Base-by-base conservation (phyloP, 2,329 filamentous ascomycete genomes). In the Colletotrichum destructivum region DNA sequence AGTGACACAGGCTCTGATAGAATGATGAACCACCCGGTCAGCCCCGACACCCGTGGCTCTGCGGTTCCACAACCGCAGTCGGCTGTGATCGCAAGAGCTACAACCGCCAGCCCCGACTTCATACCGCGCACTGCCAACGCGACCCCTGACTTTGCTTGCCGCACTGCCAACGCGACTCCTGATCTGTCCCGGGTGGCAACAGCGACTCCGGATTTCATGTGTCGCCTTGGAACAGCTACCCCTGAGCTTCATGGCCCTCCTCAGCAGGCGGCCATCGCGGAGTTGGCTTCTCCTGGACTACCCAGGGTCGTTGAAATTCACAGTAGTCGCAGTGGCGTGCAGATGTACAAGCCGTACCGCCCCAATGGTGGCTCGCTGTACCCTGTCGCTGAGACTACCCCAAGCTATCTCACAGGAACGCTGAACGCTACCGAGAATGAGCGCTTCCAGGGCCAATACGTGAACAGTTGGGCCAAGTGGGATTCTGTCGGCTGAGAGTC, bases 241-340 rank as follows among this genome's bases (percentile, higher is more conserved):
- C 73, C 73, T 46, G 73, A 74, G 57, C 42, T 74, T 44, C 71
- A 73, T 5, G 71, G 68, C 16, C 69, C 71, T 15, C 73, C 73
- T 16, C 65, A 73, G 62, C 56, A 64, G 31, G 73, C 73, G 18
- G 71, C 71, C 16, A 38, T 74, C 40, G 71, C 68, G 35, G 72
- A 73, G 62, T 44, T 74, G 44, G 68, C 67, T 38, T 74, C 71
- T 6, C 73, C 67, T 3, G 73, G 73, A 23, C 64, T 69, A 9
- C 73, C 73, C 16, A 73, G 46, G 44, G 57, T 74, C 42, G 64
- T 74, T 13, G 63, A 74, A 57, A 73, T 74, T 31, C 57, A 66
- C 26, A 73, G 67, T 59, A 74, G 18, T 42, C 73, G 73, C 35
- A 73, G 42, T 15, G 64, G 66, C 47, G 26, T 51, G 38, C 67